Base-by-base conservation (phyloP, 169 alveolate species). In the Pseudocohnilembus persalinus region DNA sequence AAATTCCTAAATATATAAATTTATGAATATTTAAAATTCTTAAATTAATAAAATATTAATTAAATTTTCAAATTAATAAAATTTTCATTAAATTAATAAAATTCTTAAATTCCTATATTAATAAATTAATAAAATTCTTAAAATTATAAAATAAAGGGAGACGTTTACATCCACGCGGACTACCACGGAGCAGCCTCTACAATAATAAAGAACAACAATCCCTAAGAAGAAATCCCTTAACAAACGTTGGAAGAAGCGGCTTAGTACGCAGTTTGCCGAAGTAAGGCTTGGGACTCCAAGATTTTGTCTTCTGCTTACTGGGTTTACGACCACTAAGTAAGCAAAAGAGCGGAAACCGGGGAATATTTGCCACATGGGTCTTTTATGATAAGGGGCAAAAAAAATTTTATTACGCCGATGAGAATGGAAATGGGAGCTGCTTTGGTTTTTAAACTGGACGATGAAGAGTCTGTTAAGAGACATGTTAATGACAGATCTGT, bases 121-220 rank as follows among this genome's bases (percentile, higher is more conserved):
- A n/a, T n/a, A n/a, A n/a, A n/a, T n/a, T n/a, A n/a, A n/a, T 79
- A 15, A 24, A 83, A 28, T 79, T 28, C 31, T 20, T 80, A 16
- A 76, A 34, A 29, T 83, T 11, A 28, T 82, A 27, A 87, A 77
- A 81, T 74, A 76, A 84, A 88, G 74, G 96, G 96, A 73, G 99
- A 98, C 84, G 64, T 98, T 63, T 98, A 98, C 87, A 97, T 98
- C 77, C 99, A 99, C 84, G 99, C 99, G 0, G 99, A 99, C 88
- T 93, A 97, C 73, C 99, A 98, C 76, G 99, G 99, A 30, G 99
- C 99, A 26, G 96, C 99, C 26, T 94, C 99, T n/a, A 97, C 99
- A 84, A 94, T 99, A 31, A 95, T 99, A 29, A 98, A 98, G 89
- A 99, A 49, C 20, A 49, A 49, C 20, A 49, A 98, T 84, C 99